These are phyloP conservation scores for Viridothelium virens DNA, from an alignment of 495 filamentous ascomycete species.

Conservation along the genomic window DNA sequence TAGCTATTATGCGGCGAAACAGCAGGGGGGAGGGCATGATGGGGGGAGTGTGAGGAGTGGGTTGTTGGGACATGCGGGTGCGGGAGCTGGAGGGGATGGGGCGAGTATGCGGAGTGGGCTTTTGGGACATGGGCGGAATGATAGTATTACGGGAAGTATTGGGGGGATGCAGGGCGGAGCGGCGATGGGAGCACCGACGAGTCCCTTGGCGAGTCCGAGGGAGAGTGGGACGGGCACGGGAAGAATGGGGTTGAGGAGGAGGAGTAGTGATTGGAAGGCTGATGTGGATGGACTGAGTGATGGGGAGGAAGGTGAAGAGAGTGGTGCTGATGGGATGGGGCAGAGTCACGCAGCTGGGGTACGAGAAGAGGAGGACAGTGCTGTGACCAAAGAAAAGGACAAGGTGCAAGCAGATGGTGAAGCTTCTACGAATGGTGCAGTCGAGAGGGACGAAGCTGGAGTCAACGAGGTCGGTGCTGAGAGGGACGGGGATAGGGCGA, in stretches of 20 bases:
- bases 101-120: slow-evolving; percentile 71
- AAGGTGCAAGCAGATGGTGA: background rate
- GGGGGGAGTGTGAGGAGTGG: slow-evolving; percentile 15
- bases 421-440: background rate
- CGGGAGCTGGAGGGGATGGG: slow-evolving; percentile 53
- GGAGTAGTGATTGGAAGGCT: slow-evolving; percentile 58
- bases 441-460: background rate
- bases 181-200: slow-evolving; percentile 35
- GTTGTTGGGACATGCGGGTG: slow-evolving; percentile 52
- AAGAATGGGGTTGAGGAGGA: slow-evolving; percentile 48
- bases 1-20: slow-evolving; percentile 70
- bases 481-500: background rate
- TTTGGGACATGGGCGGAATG: slow-evolving; percentile 67
- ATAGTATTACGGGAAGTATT: slow-evolving; percentile 74
- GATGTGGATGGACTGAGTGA: slow-evolving; percentile 40
- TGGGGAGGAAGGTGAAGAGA: slow-evolving; percentile 23
- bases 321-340: background rate
- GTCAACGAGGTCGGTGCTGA: background rate
- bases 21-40: slow-evolving; percentile 36
- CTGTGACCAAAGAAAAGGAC: background rate
- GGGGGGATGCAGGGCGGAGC: slow-evolving; percentile 39
- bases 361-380: background rate
- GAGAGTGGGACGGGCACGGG: slow-evolving; percentile 36
- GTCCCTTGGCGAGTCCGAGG: slow-evolving; percentile 53
- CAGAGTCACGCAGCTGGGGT: background rate